Evolutionary conservation across 768 basidiomycete species (phyloP).

Genomic region (Trametopsis cervina): DNA sequence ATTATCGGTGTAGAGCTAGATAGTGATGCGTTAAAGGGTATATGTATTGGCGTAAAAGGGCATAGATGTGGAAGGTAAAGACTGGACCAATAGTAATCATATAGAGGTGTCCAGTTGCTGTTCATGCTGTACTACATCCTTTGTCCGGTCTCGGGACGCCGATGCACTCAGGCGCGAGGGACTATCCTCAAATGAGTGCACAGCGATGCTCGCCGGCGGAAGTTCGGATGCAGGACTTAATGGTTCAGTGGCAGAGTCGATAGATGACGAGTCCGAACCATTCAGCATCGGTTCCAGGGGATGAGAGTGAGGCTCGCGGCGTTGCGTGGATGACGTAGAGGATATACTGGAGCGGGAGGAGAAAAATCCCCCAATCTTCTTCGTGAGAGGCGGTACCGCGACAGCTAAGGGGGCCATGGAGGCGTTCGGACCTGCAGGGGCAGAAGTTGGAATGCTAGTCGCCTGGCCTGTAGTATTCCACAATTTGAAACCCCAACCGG

Average conservation of each 20-base stretch:
- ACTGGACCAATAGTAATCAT: too few relatives aligned
- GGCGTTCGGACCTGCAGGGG: conserved; percentile 23
- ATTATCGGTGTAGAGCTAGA: too few relatives aligned
- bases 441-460: conserved; percentile 17
- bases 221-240: conserved; percentile 38
- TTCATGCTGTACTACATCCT: conserved; percentile 1
- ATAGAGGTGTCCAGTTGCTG: conserved; percentile 1
- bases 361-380: conserved; percentile 71
- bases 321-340: conserved; percentile 33
- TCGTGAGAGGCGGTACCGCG: conserved; percentile 37
- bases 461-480: conserved; percentile 37
- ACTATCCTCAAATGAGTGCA: conserved; percentile 1
- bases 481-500: conserved; percentile 60
- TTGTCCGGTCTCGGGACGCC: conserved; percentile 3
- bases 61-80: too few relatives aligned
- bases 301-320: conserved; percentile 16
- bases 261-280: conserved; percentile 52
- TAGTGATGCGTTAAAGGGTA: too few relatives aligned
- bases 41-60: too few relatives aligned
- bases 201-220: conserved; percentile 13
- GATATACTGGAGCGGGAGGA: conserved; percentile 47
- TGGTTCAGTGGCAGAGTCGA: conserved; percentile 49
- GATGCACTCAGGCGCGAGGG: background rate
- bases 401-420: conserved; percentile 23
- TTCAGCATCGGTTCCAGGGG: conserved; percentile 38